Evolutionary conservation across 371 early-diverging fungal species (phyloP).

Genomic region (Apophysomyces trapeziformis): DNA sequence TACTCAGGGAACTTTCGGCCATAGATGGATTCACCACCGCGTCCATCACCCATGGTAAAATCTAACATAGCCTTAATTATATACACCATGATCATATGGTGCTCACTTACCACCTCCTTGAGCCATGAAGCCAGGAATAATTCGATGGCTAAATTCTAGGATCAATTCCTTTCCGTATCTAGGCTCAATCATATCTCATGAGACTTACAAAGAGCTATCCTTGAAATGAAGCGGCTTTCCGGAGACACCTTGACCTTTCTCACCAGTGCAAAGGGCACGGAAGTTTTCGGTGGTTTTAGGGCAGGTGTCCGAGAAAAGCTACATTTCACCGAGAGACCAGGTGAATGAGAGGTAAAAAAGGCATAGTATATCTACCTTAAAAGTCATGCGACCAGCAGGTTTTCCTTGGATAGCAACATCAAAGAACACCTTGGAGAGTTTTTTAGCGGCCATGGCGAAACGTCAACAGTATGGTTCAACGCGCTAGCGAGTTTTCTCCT

Average conservation of each 20-base stretch:
- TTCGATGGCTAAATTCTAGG: conserved; percentile 72
- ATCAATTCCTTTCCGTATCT: background rate
- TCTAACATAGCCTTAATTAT: conserved; percentile 50
- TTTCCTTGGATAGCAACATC: conserved; percentile 63
- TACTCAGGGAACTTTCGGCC: conserved; percentile 93
- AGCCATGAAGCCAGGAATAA: conserved; percentile 97
- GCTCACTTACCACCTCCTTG: conserved; percentile 86
- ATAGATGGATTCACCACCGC: conserved; percentile 96
- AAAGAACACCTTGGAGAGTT: conserved; percentile 59
- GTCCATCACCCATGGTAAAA: conserved; percentile 91
- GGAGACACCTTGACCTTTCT: conserved; percentile 73
- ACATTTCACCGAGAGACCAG: background rate
- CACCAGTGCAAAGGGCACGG: conserved; percentile 79
- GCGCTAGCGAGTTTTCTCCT: background rate
- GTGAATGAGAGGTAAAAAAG: background rate
- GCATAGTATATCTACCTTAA: conserved; percentile 22
- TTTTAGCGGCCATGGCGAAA: conserved; percentile 28
- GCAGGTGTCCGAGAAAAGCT: conserved; percentile 90
- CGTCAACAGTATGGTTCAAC: background rate
- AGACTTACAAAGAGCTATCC: conserved; percentile 76
- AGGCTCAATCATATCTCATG: background rate
- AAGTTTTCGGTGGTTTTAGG: conserved; percentile 99
- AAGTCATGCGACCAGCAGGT: conserved; percentile 52
- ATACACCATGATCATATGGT: background rate
- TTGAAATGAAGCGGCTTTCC: conserved; percentile 79